Evolutionary conservation across 73 alveolate species (phyloP).

Genomic region (Uronychia setigera): DNA sequence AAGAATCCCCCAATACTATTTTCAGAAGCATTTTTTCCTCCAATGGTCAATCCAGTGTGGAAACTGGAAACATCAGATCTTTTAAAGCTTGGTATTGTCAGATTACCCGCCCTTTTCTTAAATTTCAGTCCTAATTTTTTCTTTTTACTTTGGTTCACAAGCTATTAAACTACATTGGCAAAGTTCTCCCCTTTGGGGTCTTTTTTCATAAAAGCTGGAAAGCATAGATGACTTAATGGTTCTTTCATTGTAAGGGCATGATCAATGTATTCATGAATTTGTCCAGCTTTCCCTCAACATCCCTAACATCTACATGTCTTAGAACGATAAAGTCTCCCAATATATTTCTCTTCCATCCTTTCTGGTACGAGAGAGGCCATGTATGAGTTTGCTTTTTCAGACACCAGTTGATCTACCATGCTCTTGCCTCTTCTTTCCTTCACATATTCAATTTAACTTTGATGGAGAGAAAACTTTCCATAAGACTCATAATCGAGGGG

Average conservation of each 20-base stretch:
- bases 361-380: not conserved
- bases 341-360: not conserved
- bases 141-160: not conserved
- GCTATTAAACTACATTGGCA: not conserved
- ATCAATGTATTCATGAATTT: not conserved
- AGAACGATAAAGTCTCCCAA: not conserved
- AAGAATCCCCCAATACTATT: too few relatives aligned
- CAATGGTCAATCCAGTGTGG: too few relatives aligned
- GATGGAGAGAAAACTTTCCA: not conserved
- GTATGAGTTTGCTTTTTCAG: not conserved
- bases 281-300: not conserved
- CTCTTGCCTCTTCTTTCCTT: not conserved
- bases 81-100: too few relatives aligned
- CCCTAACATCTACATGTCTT: not conserved
- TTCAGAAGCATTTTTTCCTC: too few relatives aligned
- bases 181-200: not conserved
- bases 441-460: not conserved
- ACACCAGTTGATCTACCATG: not conserved
- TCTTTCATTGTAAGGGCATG: not conserved
- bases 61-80: too few relatives aligned
- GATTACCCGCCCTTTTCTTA: not conserved
- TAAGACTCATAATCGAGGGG: not conserved
- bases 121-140: not conserved
- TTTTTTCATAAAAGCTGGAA: not conserved
- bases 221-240: not conserved